These are phyloP conservation scores for Colletotrichum kahawae DNA, from an alignment of 2,329 filamentous ascomycete genomes.

Conservation along the genomic window DNA sequence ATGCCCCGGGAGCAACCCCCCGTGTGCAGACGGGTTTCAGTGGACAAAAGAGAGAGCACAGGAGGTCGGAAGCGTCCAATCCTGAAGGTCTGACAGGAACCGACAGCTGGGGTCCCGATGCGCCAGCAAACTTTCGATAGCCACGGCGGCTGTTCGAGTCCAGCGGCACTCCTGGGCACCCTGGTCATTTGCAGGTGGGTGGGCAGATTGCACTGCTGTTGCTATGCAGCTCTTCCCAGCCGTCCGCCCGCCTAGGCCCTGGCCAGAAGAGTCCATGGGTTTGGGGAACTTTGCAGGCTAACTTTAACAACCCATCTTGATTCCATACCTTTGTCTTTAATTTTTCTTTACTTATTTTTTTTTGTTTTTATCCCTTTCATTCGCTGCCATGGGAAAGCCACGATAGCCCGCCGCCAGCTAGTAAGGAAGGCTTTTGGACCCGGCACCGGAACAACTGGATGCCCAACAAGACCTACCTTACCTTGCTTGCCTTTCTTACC, in stretches of 20 bases:
- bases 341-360: neutral
- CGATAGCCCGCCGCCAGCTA: neutral
- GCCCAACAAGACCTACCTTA: neutral
- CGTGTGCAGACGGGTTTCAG: neutral
- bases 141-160: neutral
- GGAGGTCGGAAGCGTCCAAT: neutral
- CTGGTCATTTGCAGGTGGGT: neutral
- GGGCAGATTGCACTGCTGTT: neutral
- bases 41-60: neutral
- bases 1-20: neutral
- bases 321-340: neutral
- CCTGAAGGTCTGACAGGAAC: slow-evolving; percentile 9
- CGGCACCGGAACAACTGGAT: neutral
- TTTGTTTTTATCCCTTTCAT: neutral
- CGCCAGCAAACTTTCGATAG: slow-evolving; percentile 16
- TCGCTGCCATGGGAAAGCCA: neutral
- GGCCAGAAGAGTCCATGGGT: slow-evolving; percentile 15
- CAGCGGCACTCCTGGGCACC: neutral
- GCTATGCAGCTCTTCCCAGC: neutral
- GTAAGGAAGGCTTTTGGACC: neutral
- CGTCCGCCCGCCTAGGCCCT: neutral
- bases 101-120: slow-evolving; percentile 5
- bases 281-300: slow-evolving; percentile 2
- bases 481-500: no score
- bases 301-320: neutral